Percentiles rank a stretch among this genome's conserved stretches.
Evolutionary conservation across 1,284 basidiomycete genomes (phyloP).

Genomic region (Filobasidium uniguttulatum): DNA sequence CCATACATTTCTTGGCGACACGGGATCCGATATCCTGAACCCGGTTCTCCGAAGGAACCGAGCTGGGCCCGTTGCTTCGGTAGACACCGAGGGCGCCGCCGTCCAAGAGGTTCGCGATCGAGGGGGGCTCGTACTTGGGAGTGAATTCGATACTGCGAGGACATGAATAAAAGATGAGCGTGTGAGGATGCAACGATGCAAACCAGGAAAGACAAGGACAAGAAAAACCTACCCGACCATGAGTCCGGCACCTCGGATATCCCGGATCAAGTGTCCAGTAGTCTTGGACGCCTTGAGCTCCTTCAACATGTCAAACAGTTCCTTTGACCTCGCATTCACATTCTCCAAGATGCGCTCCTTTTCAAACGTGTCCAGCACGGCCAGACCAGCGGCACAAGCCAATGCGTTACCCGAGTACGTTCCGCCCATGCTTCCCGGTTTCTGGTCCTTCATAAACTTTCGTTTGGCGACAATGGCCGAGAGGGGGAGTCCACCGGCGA

Average conservation of each 20-base stretch:
- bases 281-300: conserved; percentile 32
- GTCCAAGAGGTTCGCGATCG: conserved; percentile 17
- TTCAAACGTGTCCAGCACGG: conserved; percentile 60
- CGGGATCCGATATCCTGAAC: conserved; percentile 51
- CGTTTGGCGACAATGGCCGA: conserved; percentile 70
- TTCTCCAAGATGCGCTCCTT: conserved; percentile 68
- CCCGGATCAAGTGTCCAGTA: conserved; percentile 39
- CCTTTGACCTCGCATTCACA: conserved; percentile 55
- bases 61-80: conserved; percentile 7
- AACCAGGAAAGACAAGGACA: background rate
- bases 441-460: conserved; percentile 66
- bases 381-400: conserved; percentile 71
- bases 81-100: conserved; percentile 13
- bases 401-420: conserved; percentile 60
- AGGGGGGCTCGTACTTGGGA: conserved; percentile 21
- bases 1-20: conserved; percentile 66
- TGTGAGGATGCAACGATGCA: no score
- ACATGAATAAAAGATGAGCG: background rate
- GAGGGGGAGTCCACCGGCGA: conserved; percentile 58
- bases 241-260: conserved; percentile 38
- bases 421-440: conserved; percentile 57
- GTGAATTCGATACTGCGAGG: conserved; percentile 13
- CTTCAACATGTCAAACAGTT: conserved; percentile 54
- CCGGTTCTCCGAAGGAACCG: conserved; percentile 3
- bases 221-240: conserved; percentile 29